A percentile compares a stretch with the other conserved stretches of the same genome.
These are phyloP conservation scores for Isoetes taiwanensis DNA, from an alignment of 75 land plant species.

Conservation along the genomic window DNA sequence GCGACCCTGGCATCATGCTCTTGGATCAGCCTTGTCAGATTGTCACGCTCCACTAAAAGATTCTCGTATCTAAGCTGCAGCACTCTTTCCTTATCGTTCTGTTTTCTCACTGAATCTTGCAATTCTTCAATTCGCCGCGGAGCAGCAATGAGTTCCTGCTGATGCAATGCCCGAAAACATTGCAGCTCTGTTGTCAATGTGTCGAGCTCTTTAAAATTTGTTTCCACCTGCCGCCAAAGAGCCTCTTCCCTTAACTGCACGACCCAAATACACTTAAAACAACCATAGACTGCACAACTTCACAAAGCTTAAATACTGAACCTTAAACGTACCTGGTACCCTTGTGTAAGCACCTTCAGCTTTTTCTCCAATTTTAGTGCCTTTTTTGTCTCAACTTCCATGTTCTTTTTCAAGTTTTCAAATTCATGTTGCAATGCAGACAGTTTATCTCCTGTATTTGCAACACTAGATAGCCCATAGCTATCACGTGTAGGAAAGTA, in stretches of 20 bases:
- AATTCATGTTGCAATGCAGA: constrained; percentile 65
- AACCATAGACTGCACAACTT: constrained; percentile 1
- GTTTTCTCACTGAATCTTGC: constrained; percentile 64
- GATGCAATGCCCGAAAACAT: constrained; percentile 63
- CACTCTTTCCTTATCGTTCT: constrained; percentile 57
- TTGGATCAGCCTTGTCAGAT: constrained; percentile 29
- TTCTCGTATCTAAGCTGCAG: constrained; percentile 63
- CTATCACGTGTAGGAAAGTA: constrained; percentile 62
- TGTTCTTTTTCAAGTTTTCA: constrained; percentile 63
- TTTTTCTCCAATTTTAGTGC: constrained; percentile 65
- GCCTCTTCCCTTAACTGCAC: constrained; percentile 52
- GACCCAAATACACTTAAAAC: background rate
- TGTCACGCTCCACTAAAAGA: constrained; percentile 46
- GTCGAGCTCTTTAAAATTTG: constrained; percentile 63
- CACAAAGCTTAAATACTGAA: background rate
- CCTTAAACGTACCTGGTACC: constrained; percentile 50
- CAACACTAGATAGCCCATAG: constrained; percentile 81
- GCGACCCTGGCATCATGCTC: too few species aligned
- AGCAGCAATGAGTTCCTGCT: constrained; percentile 75
- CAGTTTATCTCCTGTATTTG: constrained; percentile 55
- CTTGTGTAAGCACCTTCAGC: constrained; percentile 70
- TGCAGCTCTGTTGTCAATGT: constrained; percentile 80
- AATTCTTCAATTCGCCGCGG: constrained; percentile 49
- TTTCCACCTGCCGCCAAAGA: constrained; percentile 62
- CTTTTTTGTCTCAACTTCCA: constrained; percentile 70